These are phyloP conservation scores for Ganoderma sp. DNA, from an alignment of 1,284 basidiomycete genomes.

Conservation along the genomic window DNA sequence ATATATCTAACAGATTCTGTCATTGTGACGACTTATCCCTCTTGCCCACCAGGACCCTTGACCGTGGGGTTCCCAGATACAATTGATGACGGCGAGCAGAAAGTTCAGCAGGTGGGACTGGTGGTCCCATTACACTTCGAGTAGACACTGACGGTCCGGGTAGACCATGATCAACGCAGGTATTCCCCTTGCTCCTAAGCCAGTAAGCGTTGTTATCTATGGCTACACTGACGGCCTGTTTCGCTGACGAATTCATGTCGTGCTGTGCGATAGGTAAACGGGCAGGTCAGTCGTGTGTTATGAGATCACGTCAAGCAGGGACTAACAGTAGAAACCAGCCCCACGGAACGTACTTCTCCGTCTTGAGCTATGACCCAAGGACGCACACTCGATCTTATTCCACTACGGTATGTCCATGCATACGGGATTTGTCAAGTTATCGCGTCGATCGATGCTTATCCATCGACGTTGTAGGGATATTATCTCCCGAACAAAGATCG, in stretches of 20 bases:
- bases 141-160: background rate
- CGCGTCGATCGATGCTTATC: background rate
- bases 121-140: background rate
- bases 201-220: constrained; percentile 24
- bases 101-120: constrained; percentile 32
- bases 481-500: constrained; percentile 38
- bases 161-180: constrained; percentile 38
- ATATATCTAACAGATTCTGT: background rate
- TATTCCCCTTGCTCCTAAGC: constrained; percentile 29
- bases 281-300: constrained; percentile 30
- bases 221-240: background rate
- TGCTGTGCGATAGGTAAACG: constrained; percentile 31
- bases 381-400: constrained; percentile 40
- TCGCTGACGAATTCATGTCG: background rate
- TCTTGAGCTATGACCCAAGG: constrained; percentile 36
- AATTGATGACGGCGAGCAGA: constrained; percentile 33
- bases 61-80: constrained; percentile 32
- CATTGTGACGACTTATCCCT: background rate
- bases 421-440: too few relatives aligned
- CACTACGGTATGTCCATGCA: constrained; percentile 30
- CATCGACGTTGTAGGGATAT: constrained; percentile 31
- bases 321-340: constrained; percentile 25
- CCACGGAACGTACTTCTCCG: constrained; percentile 35
- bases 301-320: background rate
- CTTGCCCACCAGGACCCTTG: constrained; percentile 29